Percentiles rank a stretch among this genome's conserved stretches.
Evolutionary conservation across 805 yeast species (phyloP).

Genomic region (Ogataea methanolica): DNA sequence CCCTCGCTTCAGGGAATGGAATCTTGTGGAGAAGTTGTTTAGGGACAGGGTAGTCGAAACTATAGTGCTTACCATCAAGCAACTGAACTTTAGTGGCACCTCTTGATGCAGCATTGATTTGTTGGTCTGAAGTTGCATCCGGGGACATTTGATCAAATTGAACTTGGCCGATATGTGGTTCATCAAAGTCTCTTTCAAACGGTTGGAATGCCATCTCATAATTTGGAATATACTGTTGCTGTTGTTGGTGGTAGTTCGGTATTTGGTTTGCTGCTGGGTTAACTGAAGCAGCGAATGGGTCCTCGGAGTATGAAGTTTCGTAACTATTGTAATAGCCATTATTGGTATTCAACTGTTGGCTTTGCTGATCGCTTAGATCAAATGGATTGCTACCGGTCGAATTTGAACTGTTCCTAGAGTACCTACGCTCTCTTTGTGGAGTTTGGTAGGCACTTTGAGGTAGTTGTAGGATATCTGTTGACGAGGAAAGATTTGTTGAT

Average conservation of each 20-base stretch:
- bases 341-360: background rate
- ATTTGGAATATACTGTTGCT: background rate
- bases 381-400: background rate
- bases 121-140: conserved; percentile 10
- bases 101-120: conserved; percentile 20
- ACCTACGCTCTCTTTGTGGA: background rate
- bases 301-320: background rate
- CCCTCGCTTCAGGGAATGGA: conserved; percentile 35
- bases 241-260: background rate
- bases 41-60: conserved; percentile 84
- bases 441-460: background rate
- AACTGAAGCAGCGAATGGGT: background rate
- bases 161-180: conserved; percentile 20
- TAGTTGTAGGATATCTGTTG: background rate
- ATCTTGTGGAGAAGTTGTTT: conserved; percentile 48
- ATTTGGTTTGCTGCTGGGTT: too few species aligned
- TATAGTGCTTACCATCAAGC: conserved; percentile 63
- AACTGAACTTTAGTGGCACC: conserved; percentile 39
- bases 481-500: background rate
- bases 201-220: conserved; percentile 13
- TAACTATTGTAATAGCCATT: background rate
- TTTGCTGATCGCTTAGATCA: background rate
- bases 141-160: conserved; percentile 9
- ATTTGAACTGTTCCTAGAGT: background rate
- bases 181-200: conserved; percentile 27